These are phyloP conservation scores for Caloboletus firmus DNA, from an alignment of 1,284 basidiomycete species.

Conservation along the genomic window DNA sequence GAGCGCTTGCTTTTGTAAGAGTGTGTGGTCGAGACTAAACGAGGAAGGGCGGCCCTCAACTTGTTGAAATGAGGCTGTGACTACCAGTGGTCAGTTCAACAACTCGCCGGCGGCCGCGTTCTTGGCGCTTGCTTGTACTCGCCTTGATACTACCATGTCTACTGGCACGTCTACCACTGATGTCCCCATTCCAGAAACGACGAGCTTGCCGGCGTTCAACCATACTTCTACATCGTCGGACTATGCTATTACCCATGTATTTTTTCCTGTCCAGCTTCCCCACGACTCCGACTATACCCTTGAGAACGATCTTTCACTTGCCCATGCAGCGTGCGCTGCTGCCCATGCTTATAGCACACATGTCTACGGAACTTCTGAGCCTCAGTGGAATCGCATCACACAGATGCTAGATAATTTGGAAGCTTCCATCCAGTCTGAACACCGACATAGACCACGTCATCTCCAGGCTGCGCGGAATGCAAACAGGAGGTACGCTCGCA, in stretches of 20 bases:
- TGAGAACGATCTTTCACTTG: conserved; percentile 6
- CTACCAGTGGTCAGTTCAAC: no score
- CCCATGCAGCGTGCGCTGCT: neutral
- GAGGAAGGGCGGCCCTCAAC: no score
- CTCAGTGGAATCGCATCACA: conserved; percentile 15
- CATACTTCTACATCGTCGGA: neutral
- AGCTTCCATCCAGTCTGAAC: conserved; percentile 1
- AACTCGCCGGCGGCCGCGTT: no score
- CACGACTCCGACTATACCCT: conserved; percentile 10
- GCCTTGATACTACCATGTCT: no score
- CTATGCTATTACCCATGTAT: neutral
- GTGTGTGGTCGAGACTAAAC: no score
- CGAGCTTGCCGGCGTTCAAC: no score
- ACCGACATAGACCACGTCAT: neutral
- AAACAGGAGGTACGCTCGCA: conserved; percentile 11
- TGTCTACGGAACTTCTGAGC: neutral
- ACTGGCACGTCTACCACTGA: no score
- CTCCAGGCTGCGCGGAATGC: conserved; percentile 17
- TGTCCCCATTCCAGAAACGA: no score
- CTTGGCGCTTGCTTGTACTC: no score
- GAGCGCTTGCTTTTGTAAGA: no score
- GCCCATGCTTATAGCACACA: neutral
- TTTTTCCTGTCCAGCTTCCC: neutral
- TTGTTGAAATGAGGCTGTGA: no score
- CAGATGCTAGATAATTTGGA: conserved; percentile 22